Conservation (phyloP, 1,139 yeast genomes). For the Oligophagozyma castellii region DNA sequence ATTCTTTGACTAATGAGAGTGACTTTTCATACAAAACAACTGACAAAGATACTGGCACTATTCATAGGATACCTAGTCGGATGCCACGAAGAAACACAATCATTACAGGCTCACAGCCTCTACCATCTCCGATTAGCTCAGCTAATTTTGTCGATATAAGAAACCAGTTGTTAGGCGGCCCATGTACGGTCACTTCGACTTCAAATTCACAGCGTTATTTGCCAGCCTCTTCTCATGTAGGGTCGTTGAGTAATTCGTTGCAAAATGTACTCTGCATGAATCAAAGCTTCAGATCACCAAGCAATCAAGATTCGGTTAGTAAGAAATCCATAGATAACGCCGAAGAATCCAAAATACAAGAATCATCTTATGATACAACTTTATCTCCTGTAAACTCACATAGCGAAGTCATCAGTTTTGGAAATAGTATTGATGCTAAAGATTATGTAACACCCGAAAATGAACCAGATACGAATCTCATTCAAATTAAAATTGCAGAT, state of each 20-base stretch:
- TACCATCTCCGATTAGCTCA: conserved; percentile 61
- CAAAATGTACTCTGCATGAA: conserved; percentile 1
- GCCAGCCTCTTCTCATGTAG: not conserved
- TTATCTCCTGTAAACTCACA: conserved; percentile 10
- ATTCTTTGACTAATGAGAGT: not conserved
- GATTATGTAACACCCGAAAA: not conserved
- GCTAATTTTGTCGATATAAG: conserved; percentile 26
- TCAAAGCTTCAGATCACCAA: not conserved
- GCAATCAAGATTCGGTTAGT: not conserved
- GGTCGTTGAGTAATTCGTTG: not conserved
- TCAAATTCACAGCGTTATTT: conserved; percentile 2
- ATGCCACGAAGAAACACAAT: conserved; percentile 60
- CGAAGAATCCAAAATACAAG: not conserved
- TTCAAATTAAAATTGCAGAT: conserved; percentile 55
- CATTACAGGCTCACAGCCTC: conserved; percentile 77
- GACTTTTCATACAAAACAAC: not conserved
- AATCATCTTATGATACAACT: no score
- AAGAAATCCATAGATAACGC: conserved; percentile 1
- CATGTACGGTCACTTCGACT: conserved; percentile 1
- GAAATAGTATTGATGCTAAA: conserved; percentile 16
- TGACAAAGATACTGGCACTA: not conserved
- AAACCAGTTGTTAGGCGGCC: conserved; percentile 14
- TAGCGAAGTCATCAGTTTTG: conserved; percentile 25
- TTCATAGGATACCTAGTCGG: conserved; percentile 19
- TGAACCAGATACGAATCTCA: conserved; percentile 14